Conservation (phyloP, 805 yeast species). For the Cyberlindnera maclurae region DNA sequence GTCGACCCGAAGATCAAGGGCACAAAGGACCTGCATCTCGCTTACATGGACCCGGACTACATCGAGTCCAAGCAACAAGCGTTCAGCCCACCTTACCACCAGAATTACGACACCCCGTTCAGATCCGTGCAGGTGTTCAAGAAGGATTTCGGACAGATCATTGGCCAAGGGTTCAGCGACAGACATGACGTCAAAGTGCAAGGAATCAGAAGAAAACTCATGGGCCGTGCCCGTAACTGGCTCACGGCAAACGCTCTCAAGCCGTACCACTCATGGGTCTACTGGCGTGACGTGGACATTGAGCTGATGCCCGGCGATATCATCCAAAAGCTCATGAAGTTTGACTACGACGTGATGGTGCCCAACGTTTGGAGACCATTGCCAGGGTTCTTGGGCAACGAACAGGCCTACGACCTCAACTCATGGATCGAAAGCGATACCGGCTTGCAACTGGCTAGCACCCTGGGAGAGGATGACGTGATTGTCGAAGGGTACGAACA, state of each 20-base stretch:
- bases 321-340: conserved; percentile 65
- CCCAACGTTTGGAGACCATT: conserved; percentile 97
- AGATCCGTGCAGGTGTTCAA: conserved; percentile 73
- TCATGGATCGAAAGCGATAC: conserved; percentile 91
- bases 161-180: conserved; percentile 81
- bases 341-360: conserved; percentile 61
- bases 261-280: conserved; percentile 86
- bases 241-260: conserved; percentile 62
- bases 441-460: conserved; percentile 59
- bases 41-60: conserved; percentile 64
- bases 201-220: conserved; percentile 73
- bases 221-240: conserved; percentile 90
- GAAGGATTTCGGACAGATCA: conserved; percentile 76
- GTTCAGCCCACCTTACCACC: conserved; percentile 60
- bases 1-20: conserved; percentile 39
- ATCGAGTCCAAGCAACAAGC: conserved; percentile 49
- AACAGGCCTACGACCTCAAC: conserved; percentile 93
- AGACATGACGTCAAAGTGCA: conserved; percentile 82
- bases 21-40: conserved; percentile 53
- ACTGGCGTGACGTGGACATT: conserved; percentile 85
- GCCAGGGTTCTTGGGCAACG: conserved; percentile 83
- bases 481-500: conserved; percentile 87
- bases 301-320: conserved; percentile 77
- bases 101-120: conserved; percentile 59
- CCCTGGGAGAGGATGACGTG: conserved; percentile 71